Percentiles rank a stretch among this genome's conserved stretches.
Evolutionary conservation across 1,284 basidiomycete species (phyloP).

Genomic region (Rhodotorula sp.): DNA sequence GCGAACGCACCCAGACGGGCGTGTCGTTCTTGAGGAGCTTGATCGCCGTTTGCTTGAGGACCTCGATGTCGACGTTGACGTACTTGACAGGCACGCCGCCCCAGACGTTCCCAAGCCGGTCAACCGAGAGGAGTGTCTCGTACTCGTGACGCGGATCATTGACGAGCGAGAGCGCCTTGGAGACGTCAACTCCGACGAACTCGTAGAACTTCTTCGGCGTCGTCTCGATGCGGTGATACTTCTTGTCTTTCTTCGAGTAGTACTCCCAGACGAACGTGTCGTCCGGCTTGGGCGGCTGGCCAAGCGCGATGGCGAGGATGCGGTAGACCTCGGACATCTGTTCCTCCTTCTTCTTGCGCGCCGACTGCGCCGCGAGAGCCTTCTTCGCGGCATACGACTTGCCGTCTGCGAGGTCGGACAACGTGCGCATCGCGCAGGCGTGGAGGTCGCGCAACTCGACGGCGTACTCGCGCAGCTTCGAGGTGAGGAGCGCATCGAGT

Average conservation of each 20-base stretch:
- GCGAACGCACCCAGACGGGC: constrained; percentile 60
- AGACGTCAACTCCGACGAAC: constrained; percentile 53
- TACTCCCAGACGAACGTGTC: constrained; percentile 76
- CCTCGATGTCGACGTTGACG: constrained; percentile 80
- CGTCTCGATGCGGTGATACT: constrained; percentile 68
- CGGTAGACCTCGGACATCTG: constrained; percentile 75
- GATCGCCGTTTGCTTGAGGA: constrained; percentile 76
- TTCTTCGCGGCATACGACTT: constrained; percentile 32
- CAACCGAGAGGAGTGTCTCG: constrained; percentile 83
- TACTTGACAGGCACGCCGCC: constrained; percentile 71
- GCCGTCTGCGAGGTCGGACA: constrained; percentile 49
- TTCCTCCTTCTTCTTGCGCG: constrained; percentile 67
- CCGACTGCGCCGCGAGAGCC: constrained; percentile 39
- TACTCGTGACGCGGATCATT: constrained; percentile 88
- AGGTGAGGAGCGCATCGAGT: constrained; percentile 74
- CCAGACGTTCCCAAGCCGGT: constrained; percentile 89
- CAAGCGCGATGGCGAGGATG: constrained; percentile 81
- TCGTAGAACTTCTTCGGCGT: constrained; percentile 69
- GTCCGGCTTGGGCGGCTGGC: constrained; percentile 72
- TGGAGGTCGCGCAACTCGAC: constrained; percentile 71
- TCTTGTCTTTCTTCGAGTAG: constrained; percentile 66
- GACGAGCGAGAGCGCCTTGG: constrained; percentile 82
- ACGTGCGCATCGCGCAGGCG: constrained; percentile 38
- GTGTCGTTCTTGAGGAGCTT: constrained; percentile 83
- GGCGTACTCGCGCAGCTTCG: constrained; percentile 83